These are phyloP conservation scores for Heliamphora exappendiculata DNA, from an alignment of 148 eudicot genomes.

Conservation along the genomic window DNA sequence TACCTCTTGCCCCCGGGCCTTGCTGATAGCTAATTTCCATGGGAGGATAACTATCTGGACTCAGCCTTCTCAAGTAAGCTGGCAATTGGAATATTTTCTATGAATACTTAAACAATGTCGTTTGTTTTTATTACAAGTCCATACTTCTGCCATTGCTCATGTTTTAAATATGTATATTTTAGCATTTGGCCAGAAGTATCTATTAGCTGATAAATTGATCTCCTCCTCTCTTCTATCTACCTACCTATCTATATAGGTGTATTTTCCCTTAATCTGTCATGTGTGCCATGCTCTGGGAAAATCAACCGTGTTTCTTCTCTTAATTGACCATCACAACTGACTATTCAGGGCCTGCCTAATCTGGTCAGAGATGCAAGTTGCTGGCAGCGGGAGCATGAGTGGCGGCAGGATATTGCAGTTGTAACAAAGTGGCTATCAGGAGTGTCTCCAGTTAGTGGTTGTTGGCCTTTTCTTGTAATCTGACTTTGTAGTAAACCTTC, in stretches of 20 bases:
- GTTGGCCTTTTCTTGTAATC: constrained; percentile 16
- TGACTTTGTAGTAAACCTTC: neutral
- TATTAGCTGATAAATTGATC: neutral
- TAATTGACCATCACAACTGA: neutral
- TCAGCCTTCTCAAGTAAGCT: constrained; percentile 74
- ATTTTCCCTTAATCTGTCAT: neutral
- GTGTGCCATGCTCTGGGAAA: neutral
- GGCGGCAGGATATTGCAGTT: constrained; percentile 99
- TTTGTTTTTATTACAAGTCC: neutral
- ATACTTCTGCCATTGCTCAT: neutral
- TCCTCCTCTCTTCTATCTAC: neutral
- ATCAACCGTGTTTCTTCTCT: neutral
- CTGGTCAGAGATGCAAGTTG: constrained; percentile 82
- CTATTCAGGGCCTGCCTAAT: constrained; percentile 65
- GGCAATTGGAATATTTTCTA: neutral
- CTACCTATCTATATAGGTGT: neutral
- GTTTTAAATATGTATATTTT: neutral
- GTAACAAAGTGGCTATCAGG: constrained; percentile 98
- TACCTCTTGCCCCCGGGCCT: constrained; percentile 81
- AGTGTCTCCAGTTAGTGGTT: constrained; percentile 66
- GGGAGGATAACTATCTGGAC: constrained; percentile 94
- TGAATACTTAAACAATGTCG: neutral
- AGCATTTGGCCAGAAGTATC: neutral
- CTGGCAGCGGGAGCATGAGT: constrained; percentile 96
- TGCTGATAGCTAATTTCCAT: constrained; percentile 85